Conservation (phyloP, 495 filamentous ascomycete genomes). For the Hapsidospora chrysogenum region DNA sequence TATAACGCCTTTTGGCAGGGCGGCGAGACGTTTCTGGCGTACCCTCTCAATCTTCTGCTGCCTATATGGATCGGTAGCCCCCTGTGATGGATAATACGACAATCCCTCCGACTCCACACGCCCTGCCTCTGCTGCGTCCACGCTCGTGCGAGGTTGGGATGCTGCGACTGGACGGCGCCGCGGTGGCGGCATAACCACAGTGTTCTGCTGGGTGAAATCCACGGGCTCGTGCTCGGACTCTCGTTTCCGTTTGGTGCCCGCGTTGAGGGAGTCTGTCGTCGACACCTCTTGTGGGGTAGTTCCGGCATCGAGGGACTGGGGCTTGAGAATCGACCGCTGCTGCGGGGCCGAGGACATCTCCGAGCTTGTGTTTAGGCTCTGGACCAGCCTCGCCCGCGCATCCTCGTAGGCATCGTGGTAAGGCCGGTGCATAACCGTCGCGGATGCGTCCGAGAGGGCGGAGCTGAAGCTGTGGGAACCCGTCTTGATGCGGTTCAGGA, state of each 20-base stretch:
- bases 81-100: too few relatives aligned
- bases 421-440: constrained; percentile 12
- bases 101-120: too few relatives aligned
- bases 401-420: constrained; percentile 26
- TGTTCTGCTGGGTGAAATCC: constrained; percentile 4
- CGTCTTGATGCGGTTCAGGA: constrained; percentile 32
- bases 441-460: constrained; percentile 16
- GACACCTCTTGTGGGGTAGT: constrained; percentile 9
- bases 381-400: constrained; percentile 25
- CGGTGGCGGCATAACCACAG: too few relatives aligned
- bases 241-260: constrained; percentile 5
- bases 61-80: too few relatives aligned
- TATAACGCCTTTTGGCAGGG: not conserved
- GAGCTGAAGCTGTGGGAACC: constrained; percentile 11
- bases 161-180: too few relatives aligned
- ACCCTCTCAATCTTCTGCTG: not conserved
- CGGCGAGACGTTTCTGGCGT: not conserved
- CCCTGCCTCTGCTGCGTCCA: too few relatives aligned
- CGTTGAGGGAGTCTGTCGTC: constrained; percentile 9
- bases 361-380: constrained; percentile 10
- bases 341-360: too few relatives aligned
- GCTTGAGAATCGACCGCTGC: too few relatives aligned
- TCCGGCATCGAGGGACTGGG: too few relatives aligned
- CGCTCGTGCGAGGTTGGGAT: too few relatives aligned
- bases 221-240: constrained; percentile 1